Evolutionary conservation across 164 flowering plant species (phyloP).

Genomic region (Hamamelis virginiana): DNA sequence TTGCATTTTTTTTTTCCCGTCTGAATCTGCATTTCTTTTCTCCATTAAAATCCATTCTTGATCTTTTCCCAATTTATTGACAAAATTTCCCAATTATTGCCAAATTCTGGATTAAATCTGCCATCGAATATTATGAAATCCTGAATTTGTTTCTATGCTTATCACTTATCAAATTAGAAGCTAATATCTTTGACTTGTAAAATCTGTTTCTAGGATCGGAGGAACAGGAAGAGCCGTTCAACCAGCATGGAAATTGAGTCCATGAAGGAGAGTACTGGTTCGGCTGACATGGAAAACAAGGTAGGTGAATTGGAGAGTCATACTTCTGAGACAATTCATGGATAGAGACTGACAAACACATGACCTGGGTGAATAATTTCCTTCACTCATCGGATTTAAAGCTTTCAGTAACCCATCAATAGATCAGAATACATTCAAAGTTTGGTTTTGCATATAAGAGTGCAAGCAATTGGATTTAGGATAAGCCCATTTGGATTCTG

Average conservation of each 20-base stretch:
- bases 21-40: no score
- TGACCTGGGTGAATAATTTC: slow-evolving; percentile 2
- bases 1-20: no score
- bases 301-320: slow-evolving; percentile 32
- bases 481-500: not conserved
- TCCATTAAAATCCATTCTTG: no score
- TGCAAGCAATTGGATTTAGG: slow-evolving; percentile 1
- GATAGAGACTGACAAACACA: slow-evolving; percentile 23
- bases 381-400: not conserved
- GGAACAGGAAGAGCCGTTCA: slow-evolving; percentile 61
- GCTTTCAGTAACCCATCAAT: slow-evolving; percentile 4
- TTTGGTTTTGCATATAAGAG: slow-evolving; percentile 6
- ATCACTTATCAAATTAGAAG: no score
- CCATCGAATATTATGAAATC: no score
- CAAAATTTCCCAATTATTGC: no score
- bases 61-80: no score
- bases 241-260: slow-evolving; percentile 65
- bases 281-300: slow-evolving; percentile 39
- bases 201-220: slow-evolving; percentile 49
- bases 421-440: not conserved
- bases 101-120: no score
- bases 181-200: not conserved
- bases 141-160: no score
- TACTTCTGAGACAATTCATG: slow-evolving; percentile 19
- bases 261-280: slow-evolving; percentile 32